Evolutionary conservation across 805 yeast species (phyloP).

Genomic region (Blastobotrys americana): DNA sequence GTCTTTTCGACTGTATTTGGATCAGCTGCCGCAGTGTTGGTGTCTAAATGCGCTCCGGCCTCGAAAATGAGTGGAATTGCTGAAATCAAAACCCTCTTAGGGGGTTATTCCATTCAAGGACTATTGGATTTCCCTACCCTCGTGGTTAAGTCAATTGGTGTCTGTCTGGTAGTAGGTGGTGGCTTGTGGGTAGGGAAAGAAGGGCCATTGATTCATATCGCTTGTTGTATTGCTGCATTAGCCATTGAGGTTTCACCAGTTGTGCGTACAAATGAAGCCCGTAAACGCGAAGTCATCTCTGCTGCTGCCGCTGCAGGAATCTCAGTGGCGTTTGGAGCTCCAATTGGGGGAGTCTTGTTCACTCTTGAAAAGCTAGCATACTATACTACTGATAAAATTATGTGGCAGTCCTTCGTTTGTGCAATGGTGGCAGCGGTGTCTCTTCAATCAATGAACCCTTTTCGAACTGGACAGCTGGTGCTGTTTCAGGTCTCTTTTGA

Average conservation of each 20-base stretch:
- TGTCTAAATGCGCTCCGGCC: conserved; percentile 30
- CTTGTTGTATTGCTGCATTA: conserved; percentile 49
- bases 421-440: conserved; percentile 67
- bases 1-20: conserved; percentile 37
- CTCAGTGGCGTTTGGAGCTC: conserved; percentile 78
- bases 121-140: conserved; percentile 49
- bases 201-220: conserved; percentile 78
- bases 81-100: conserved; percentile 60
- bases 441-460: conserved; percentile 45
- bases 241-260: conserved; percentile 32
- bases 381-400: conserved; percentile 53
- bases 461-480: conserved; percentile 44
- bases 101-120: conserved; percentile 51
- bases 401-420: conserved; percentile 81
- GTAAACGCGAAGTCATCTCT: conserved; percentile 52
- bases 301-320: conserved; percentile 83
- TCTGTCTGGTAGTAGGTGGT: conserved; percentile 60
- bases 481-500: conserved; percentile 62
- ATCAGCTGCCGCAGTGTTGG: conserved; percentile 32
- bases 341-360: conserved; percentile 81
- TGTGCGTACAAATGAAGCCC: conserved; percentile 44
- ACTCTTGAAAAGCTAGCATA: conserved; percentile 62
- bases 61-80: conserved; percentile 60
- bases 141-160: conserved; percentile 48
- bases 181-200: conserved; percentile 83